Evolutionary conservation across 495 filamentous ascomycete species (phyloP).

Genomic region (Aspergillus olivimuriae): DNA sequence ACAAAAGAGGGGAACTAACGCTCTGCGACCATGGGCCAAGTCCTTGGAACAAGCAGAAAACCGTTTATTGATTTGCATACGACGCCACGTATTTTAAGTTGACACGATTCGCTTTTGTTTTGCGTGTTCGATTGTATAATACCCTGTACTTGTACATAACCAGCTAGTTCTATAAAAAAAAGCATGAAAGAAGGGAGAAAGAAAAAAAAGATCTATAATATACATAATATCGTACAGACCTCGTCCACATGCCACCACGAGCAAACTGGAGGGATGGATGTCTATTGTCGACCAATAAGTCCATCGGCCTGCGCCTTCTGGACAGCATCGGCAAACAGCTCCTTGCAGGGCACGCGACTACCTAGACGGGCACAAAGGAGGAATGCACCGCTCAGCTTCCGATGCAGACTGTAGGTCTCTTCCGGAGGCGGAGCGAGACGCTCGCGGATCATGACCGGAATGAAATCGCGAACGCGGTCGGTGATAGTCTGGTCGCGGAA

Average conservation of each 20-base stretch:
- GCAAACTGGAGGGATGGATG: too few species aligned
- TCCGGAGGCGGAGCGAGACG: slow-evolving; percentile 86
- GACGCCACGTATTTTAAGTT: too few species aligned
- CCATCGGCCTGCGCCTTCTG: slow-evolving; percentile 33
- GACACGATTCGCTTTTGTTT: not conserved
- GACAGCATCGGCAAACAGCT: slow-evolving; percentile 69
- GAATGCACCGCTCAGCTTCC: slow-evolving; percentile 94
- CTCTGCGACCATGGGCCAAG: too few species aligned
- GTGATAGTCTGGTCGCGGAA: slow-evolving; percentile 94
- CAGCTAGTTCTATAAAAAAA: too few species aligned
- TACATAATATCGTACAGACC: too few species aligned
- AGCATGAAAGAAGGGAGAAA: too few species aligned
- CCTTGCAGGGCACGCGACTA: slow-evolving; percentile 71
- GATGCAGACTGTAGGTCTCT: slow-evolving; percentile 94
- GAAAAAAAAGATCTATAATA: too few species aligned
- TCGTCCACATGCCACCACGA: too few species aligned
- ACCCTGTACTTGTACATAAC: not conserved
- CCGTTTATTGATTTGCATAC: too few species aligned
- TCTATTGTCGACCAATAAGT: slow-evolving; percentile 3
- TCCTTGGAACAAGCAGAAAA: too few species aligned
- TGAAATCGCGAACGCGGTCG: slow-evolving; percentile 75
- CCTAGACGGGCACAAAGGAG: slow-evolving; percentile 83
- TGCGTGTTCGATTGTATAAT: slow-evolving; percentile 1
- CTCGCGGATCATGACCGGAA: slow-evolving; percentile 89
- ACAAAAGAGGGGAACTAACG: too few species aligned